A percentile compares a stretch with the other conserved stretches of the same genome.
Conservation (phyloP, 2,329 filamentous ascomycete genomes). For the Talaromyces sp. region DNA sequence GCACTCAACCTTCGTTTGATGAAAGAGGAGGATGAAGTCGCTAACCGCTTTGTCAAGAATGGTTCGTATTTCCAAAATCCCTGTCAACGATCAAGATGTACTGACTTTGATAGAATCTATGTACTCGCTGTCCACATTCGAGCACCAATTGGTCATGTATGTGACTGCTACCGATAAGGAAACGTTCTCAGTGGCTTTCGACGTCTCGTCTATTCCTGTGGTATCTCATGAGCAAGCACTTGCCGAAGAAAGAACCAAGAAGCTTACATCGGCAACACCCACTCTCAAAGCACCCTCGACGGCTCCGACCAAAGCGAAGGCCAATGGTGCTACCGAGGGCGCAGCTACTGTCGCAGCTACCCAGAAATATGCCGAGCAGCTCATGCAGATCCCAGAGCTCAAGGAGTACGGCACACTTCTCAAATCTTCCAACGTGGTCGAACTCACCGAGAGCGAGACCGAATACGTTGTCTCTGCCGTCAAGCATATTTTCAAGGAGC, state of each 20-base stretch:
- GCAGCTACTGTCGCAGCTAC: slow-evolving; percentile 74
- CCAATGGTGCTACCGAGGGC: slow-evolving; percentile 68
- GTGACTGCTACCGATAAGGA: slow-evolving; percentile 88
- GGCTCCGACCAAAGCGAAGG: slow-evolving; percentile 69
- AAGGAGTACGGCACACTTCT: slow-evolving; percentile 84
- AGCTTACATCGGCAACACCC: slow-evolving; percentile 87
- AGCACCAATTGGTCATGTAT: slow-evolving; percentile 96
- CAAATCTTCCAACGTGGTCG: slow-evolving; percentile 82
- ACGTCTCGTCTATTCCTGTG: slow-evolving; percentile 84
- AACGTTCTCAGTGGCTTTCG: slow-evolving; percentile 81
- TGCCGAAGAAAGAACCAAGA: slow-evolving; percentile 94
- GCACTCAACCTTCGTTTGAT: slow-evolving; percentile 90
- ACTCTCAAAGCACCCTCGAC: slow-evolving; percentile 90
- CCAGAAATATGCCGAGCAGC: slow-evolving; percentile 84
- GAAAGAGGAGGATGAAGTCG: slow-evolving; percentile 84
- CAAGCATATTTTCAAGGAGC: slow-evolving; percentile 98
- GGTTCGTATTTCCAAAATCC: slow-evolving; percentile 52
- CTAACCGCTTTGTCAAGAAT: slow-evolving; percentile 87
- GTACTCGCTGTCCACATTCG: slow-evolving; percentile 91
- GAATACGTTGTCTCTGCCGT: slow-evolving; percentile 92
- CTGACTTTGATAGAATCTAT: slow-evolving; percentile 68
- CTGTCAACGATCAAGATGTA: background rate
- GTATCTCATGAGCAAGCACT: slow-evolving; percentile 95
- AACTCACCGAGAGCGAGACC: slow-evolving; percentile 94
- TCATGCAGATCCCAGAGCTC: slow-evolving; percentile 87